Conservation (phyloP, 2,329 filamentous ascomycete species). For the Trichophyton simii region DNA sequence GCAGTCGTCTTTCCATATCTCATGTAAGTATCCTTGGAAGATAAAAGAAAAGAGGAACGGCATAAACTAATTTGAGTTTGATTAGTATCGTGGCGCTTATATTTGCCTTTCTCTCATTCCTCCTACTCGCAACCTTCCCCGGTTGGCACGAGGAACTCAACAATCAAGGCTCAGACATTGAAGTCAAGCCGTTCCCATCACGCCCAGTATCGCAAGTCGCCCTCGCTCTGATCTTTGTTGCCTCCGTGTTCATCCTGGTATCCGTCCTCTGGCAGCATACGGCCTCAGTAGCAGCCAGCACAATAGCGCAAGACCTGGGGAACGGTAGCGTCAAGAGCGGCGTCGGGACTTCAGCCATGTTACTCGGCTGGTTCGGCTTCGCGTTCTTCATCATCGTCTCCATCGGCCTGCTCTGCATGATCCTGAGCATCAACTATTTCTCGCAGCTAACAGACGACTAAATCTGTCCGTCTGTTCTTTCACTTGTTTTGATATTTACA, state of each 20-base stretch:
- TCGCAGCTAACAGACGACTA: conserved; percentile 43
- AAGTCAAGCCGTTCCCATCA: conserved; percentile 89
- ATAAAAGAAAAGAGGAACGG: background rate
- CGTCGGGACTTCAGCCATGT: conserved; percentile 90
- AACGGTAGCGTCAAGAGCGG: conserved; percentile 80
- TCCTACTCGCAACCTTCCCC: conserved; percentile 90
- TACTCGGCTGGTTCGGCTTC: conserved; percentile 95
- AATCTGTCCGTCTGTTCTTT: background rate
- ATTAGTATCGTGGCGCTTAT: conserved; percentile 88
- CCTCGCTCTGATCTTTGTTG: conserved; percentile 74
- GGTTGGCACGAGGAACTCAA: conserved; percentile 75
- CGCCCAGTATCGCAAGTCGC: conserved; percentile 85
- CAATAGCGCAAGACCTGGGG: conserved; percentile 83
- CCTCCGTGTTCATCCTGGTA: conserved; percentile 53
- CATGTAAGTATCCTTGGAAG: conserved; percentile 49
- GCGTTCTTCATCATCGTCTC: conserved; percentile 87
- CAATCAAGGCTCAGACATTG: conserved; percentile 61
- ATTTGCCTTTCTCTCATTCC: conserved; percentile 89
- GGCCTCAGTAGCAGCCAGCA: conserved; percentile 84
- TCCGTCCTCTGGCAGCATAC: conserved; percentile 60
- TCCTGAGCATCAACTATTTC: conserved; percentile 76
- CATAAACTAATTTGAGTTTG: background rate
- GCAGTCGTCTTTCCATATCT: conserved; percentile 97
- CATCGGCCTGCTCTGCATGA: conserved; percentile 90
- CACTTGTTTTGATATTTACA: background rate